phyloP scores from a whole-genome alignment of 441 rosid species.

The Euphorbia schlechtendalii region DNA sequence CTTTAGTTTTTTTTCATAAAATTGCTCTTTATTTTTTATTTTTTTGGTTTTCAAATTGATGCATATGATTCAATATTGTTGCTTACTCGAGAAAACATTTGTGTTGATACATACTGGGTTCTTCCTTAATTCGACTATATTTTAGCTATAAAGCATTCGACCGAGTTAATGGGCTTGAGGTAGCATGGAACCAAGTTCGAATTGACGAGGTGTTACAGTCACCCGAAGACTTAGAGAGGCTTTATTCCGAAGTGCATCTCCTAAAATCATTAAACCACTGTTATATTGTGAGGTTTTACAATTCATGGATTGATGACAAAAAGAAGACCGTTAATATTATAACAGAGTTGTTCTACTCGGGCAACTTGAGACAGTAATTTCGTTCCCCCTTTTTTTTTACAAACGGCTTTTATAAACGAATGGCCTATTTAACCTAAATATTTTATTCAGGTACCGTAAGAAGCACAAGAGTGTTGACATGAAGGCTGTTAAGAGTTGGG shows the following conservation, averaged over 20 bases:
- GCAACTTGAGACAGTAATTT: conserved; percentile 51
- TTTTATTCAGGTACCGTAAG: conserved; percentile 41
- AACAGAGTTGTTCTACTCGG: conserved; percentile 65
- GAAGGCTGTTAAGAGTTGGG: conserved; percentile 72
- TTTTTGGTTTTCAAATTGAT: too few species aligned
- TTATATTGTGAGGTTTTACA: conserved; percentile 45
- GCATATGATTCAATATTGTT: neutral
- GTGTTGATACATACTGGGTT: neutral
- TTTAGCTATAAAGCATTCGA: conserved; percentile 62
- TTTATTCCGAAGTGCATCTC: conserved; percentile 61
- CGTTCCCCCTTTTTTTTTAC: conserved; percentile 1
- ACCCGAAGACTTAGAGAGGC: conserved; percentile 48
- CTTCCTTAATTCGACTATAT: conserved; percentile 27
- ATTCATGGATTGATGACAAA: conserved; percentile 59
- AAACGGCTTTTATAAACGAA: too few species aligned
- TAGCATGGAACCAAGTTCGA: conserved; percentile 67
- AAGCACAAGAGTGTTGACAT: conserved; percentile 54
- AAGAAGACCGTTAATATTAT: conserved; percentile 54
- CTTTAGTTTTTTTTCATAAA: too few species aligned
- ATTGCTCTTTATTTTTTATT: neutral
- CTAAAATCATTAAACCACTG: conserved; percentile 50
- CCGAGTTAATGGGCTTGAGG: conserved; percentile 59
- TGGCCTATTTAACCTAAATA: neutral
- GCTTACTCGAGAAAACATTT: too few species aligned
- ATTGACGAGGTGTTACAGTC: conserved; percentile 52